These are phyloP conservation scores for Ceriops zippeliana DNA, from an alignment of 345 rosid species.

Conservation along the genomic window DNA sequence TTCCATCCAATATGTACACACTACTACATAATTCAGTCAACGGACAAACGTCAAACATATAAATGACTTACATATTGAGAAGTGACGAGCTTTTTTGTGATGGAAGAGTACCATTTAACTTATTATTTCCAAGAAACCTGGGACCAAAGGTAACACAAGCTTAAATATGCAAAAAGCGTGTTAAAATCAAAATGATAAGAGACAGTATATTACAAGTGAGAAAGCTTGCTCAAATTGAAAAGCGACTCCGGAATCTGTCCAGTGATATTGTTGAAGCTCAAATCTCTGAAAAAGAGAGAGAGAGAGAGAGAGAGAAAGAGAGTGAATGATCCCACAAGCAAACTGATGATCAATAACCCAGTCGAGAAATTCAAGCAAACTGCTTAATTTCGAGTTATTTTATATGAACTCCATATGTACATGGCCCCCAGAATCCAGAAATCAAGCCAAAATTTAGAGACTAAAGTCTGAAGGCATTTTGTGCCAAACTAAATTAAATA, in stretches of 20 bases:
- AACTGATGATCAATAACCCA: too few species aligned
- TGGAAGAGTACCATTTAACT: constrained; percentile 54
- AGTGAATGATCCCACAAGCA: too few species aligned
- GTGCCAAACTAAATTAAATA: too few species aligned
- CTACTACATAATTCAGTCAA: not conserved
- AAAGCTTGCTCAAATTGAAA: constrained; percentile 37
- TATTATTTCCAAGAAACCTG: constrained; percentile 66
- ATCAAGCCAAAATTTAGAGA: too few species aligned
- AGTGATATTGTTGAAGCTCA: constrained; percentile 52
- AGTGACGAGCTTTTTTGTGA: constrained; percentile 41
- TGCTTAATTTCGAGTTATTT: too few species aligned
- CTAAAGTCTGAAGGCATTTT: too few species aligned
- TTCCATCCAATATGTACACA: not conserved
- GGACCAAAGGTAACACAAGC: constrained; percentile 12
- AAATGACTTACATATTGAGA: constrained; percentile 47
- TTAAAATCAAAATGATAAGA: constrained; percentile 3
- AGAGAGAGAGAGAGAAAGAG: too few species aligned
- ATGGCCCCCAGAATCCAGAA: too few species aligned
- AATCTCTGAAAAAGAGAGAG: constrained; percentile 36
- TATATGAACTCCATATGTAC: too few species aligned
- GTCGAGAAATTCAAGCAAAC: too few species aligned
- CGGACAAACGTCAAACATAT: not conserved
- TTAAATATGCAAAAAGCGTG: not conserved
- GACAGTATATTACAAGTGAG: constrained; percentile 46
- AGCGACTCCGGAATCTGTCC: constrained; percentile 42